A percentile compares a stretch with the other conserved stretches of the same genome.
Evolutionary conservation across 768 basidiomycete species (phyloP).

Genomic region (Rossbeevera mucosa): DNA sequence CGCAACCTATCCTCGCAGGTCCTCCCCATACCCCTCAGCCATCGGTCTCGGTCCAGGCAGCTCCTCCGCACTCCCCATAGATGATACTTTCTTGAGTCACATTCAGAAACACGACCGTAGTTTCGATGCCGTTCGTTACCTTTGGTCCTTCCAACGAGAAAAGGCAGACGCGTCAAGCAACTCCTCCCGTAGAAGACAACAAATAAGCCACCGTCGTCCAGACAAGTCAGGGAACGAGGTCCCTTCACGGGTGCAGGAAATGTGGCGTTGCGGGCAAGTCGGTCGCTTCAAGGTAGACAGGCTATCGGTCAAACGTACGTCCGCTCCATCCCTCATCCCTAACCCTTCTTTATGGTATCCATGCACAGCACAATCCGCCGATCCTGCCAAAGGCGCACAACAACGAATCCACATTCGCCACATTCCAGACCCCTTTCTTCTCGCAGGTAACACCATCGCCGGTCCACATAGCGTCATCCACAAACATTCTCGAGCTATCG

Average conservation of each 20-base stretch:
- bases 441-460: slow-evolving; percentile 37
- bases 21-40: slow-evolving; percentile 26
- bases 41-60: slow-evolving; percentile 27
- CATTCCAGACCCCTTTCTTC: slow-evolving; percentile 43
- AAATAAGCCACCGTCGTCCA: slow-evolving; percentile 8
- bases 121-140: slow-evolving; percentile 40
- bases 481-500: slow-evolving; percentile 74
- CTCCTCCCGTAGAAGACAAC: slow-evolving; percentile 24
- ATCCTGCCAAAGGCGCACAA: slow-evolving; percentile 56
- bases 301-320: slow-evolving; percentile 34
- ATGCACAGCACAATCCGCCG: slow-evolving; percentile 34
- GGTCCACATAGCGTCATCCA: slow-evolving; percentile 71
- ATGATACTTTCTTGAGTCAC: slow-evolving; percentile 39
- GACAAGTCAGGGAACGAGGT: slow-evolving; percentile 19
- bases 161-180: slow-evolving; percentile 34
- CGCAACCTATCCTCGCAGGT: slow-evolving; percentile 5
- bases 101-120: slow-evolving; percentile 37
- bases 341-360: background rate
- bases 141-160: slow-evolving; percentile 62
- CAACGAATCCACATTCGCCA: slow-evolving; percentile 65
- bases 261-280: slow-evolving; percentile 61
- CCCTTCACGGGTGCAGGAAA: slow-evolving; percentile 41
- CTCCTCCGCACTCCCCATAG: slow-evolving; percentile 31
- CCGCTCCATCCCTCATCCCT: slow-evolving; percentile 23
- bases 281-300: slow-evolving; percentile 61